Percentiles rank a stretch among this genome's conserved stretches.
phyloP scores from a whole-genome alignment of 371 early-diverging fungal genomes.

The Zychaea mexicana region DNA sequence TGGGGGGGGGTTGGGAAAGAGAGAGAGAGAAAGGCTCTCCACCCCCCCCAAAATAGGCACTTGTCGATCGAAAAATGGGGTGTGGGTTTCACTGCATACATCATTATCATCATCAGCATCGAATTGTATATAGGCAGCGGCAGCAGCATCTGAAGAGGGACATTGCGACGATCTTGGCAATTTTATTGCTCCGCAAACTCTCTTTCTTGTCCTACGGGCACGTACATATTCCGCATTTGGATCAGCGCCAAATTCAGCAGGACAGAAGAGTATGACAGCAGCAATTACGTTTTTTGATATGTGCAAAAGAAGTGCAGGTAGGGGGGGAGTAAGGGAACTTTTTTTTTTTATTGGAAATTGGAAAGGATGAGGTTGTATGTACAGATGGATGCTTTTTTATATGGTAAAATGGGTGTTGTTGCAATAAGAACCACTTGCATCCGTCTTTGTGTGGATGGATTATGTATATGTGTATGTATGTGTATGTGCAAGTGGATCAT shows the following conservation, averaged over 20 bases:
- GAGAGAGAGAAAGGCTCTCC: not conserved
- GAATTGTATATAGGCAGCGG: not conserved
- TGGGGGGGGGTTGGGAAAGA: too few species aligned
- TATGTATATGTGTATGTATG: not conserved
- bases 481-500: not conserved
- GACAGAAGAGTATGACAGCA: conserved; percentile 1
- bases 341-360: not conserved
- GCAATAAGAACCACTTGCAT: too few species aligned
- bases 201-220: not conserved
- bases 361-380: not conserved
- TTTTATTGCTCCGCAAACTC: not conserved
- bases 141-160: not conserved
- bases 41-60: not conserved
- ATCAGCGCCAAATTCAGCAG: conserved; percentile 2
- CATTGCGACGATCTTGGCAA: conserved; percentile 3
- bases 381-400: not conserved
- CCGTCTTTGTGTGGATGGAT: too few species aligned
- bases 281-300: not conserved
- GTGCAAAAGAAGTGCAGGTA: not conserved
- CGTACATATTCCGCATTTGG: conserved; percentile 7
- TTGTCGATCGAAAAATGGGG: conserved; percentile 4
- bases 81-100: conserved; percentile 5
- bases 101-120: not conserved
- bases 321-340: not conserved
- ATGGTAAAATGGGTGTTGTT: not conserved